phyloP scores from a whole-genome alignment of 2,329 filamentous ascomycete genomes.

The Rhynchosporium graminicola region DNA sequence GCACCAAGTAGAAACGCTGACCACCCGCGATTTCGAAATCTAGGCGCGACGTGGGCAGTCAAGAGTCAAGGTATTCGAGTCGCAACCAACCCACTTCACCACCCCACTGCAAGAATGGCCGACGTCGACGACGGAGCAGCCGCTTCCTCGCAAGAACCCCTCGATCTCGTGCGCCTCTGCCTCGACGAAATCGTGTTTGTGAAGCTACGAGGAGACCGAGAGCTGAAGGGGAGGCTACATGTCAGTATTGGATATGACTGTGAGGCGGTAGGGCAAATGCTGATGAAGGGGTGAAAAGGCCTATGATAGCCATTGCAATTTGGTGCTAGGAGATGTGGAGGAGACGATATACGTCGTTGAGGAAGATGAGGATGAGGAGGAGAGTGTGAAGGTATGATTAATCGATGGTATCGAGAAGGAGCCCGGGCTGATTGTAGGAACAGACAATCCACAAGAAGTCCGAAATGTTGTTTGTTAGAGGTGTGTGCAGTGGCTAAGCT shows the following conservation, averaged over 20 bases:
- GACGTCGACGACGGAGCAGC: conserved; percentile 73
- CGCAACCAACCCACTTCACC: conserved; percentile 6
- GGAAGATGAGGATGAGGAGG: conserved; percentile 79
- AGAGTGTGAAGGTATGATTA: conserved; percentile 67
- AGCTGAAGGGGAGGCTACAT: conserved; percentile 92
- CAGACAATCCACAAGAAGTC: conserved; percentile 95
- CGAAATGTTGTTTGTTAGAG: conserved; percentile 98
- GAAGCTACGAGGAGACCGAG: conserved; percentile 91
- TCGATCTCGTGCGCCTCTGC: conserved; percentile 92
- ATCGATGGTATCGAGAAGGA: background rate
- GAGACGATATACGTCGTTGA: conserved; percentile 96
- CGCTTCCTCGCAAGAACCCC: conserved; percentile 73
- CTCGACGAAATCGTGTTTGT: conserved; percentile 97
- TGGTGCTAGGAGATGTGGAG: conserved; percentile 93
- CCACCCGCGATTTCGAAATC: no score
- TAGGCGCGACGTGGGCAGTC: no score
- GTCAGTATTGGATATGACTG: conserved; percentile 54
- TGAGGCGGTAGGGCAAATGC: conserved; percentile 9
- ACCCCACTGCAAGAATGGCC: conserved; percentile 61
- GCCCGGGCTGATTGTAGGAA: conserved; percentile 7
- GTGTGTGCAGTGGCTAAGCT: conserved; percentile 49
- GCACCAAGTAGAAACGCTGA: no score
- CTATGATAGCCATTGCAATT: conserved; percentile 97
- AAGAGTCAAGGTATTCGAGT: background rate
- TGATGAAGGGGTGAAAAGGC: conserved; percentile 57